Conservation (phyloP, 495 filamentous ascomycete genomes). For the Annulohypoxylon stygium region DNA sequence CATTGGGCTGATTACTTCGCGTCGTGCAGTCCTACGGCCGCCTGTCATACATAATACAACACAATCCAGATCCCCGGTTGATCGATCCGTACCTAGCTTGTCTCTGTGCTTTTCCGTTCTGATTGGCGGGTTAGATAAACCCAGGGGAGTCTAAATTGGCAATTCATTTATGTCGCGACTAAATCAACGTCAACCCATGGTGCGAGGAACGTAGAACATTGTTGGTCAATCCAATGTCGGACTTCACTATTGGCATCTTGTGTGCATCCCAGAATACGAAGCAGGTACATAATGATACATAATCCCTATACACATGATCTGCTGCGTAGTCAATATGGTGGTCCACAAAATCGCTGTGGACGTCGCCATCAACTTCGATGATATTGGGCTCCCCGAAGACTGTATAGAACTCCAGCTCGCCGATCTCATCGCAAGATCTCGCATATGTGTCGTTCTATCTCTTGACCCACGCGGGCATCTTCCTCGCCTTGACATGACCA, state of each 20-base stretch:
- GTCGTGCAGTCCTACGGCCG: conserved; percentile 27
- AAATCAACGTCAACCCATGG: conserved; percentile 19
- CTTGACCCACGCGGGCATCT: conserved; percentile 99
- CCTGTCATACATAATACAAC: conserved; percentile 45
- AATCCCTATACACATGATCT: conserved; percentile 44
- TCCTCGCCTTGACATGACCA: conserved; percentile 93
- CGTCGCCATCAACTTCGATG: conserved; percentile 19
- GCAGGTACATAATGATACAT: conserved; percentile 49
- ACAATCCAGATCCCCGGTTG: conserved; percentile 42
- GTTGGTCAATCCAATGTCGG: neutral
- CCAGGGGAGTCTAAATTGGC: conserved; percentile 18
- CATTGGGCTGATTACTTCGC: conserved; percentile 30
- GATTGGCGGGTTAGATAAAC: conserved; percentile 29
- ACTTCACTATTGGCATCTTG: conserved; percentile 22
- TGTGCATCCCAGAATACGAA: conserved; percentile 36
- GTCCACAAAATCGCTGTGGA: conserved; percentile 5
- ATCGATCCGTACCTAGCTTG: conserved; percentile 17
- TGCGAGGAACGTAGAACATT: conserved; percentile 5
- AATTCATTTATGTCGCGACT: conserved; percentile 23
- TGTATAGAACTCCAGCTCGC: conserved; percentile 10
- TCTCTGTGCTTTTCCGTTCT: conserved; percentile 5
- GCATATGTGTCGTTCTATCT: conserved; percentile 59
- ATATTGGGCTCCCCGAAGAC: conserved; percentile 19
- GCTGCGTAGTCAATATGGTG: conserved; percentile 30
- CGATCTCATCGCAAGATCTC: conserved; percentile 7